Evolutionary conservation across 1,139 yeast genomes (phyloP), one percentile per base, ranked within the genome.

Genomic region (Scheffersomyces titani): DNA sequence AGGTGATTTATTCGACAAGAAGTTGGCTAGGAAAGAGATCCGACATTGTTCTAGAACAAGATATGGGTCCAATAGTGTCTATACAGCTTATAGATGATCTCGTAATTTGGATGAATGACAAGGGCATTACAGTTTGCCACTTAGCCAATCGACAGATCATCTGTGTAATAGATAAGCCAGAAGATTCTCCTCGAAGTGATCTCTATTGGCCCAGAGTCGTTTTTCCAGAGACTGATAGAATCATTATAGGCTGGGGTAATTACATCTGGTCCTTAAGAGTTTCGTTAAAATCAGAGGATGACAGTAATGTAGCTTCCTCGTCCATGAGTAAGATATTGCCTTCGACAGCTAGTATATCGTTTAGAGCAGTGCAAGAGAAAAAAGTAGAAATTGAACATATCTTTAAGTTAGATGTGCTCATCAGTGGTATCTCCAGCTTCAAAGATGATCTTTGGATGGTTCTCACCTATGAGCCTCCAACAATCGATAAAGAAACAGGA

Each of bases 11-110:
- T 55, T 88, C 96, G 1, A 89, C 88, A 51, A 81, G 87, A 59
- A 90, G 90, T 62, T 94, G 99, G 99, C 73, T 94, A 5, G 97
- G 97, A 0, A 86, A 87, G 59, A 78, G 97, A 56, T 78, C 81
- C 1, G 99, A 94, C 65, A 78, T 85, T 0, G 72, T 82, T 0
- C 59, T 94, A 13, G 88, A 87, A 46, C 81, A 83, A 54, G 84
- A 84, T 9, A 78, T 83, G 50, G 94, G 96, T 0, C 89, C 97
- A 0, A 85, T 94, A 13, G 88, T 92, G 2, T 84, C 88, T 9
- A 77, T 92, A 1, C 82, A 82, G 56, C 70, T 79, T 0, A 67
- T 87, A 4, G 90, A 86, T 52, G 90, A 88, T 59, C 71, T 91
- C 19, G 66, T 92, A 1, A 68, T 93, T 3, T 93, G 98, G 97